phyloP scores from a whole-genome alignment of 805 yeast species.

The Candida gorgasii region DNA sequence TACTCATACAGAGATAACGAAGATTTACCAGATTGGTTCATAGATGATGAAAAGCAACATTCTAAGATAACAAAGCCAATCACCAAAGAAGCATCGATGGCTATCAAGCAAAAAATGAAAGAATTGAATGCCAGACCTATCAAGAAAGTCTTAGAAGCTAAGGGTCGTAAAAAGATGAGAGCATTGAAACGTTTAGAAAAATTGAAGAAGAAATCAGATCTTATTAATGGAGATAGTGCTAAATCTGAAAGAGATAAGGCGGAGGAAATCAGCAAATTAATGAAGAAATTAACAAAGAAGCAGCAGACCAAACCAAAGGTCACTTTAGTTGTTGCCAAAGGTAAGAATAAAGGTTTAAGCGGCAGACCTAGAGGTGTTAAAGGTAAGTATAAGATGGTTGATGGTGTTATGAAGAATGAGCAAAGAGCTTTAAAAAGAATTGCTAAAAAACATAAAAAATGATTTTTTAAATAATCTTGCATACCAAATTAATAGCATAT shows the following conservation, averaged over 20 bases:
- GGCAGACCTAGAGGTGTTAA: conserved; percentile 97
- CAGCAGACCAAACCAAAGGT: conserved; percentile 77
- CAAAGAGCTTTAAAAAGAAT: conserved; percentile 90
- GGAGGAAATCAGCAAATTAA: conserved; percentile 83
- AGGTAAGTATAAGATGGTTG: conserved; percentile 99
- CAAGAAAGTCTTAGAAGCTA: conserved; percentile 97
- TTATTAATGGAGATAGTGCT: conserved; percentile 82
- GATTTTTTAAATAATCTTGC: background rate
- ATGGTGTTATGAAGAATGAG: conserved; percentile 96
- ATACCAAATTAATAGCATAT: background rate
- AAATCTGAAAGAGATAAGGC: conserved; percentile 94
- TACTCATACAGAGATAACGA: conserved; percentile 90
- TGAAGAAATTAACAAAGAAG: conserved; percentile 75
- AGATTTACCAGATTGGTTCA: conserved; percentile 94
- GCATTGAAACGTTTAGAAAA: conserved; percentile 85
- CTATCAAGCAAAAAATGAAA: conserved; percentile 43
- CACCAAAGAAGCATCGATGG: conserved; percentile 74
- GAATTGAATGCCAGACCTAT: conserved; percentile 95
- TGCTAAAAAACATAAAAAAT: conserved; percentile 79
- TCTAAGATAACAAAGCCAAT: conserved; percentile 86
- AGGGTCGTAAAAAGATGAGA: conserved; percentile 93
- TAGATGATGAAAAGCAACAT: conserved; percentile 88
- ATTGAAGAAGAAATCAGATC: conserved; percentile 87
- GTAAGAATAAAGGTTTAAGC: conserved; percentile 77
- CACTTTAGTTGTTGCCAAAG: conserved; percentile 85